phyloP scores from a whole-genome alignment of 495 filamentous ascomycete species.

The Tuber umbilicatum region DNA sequence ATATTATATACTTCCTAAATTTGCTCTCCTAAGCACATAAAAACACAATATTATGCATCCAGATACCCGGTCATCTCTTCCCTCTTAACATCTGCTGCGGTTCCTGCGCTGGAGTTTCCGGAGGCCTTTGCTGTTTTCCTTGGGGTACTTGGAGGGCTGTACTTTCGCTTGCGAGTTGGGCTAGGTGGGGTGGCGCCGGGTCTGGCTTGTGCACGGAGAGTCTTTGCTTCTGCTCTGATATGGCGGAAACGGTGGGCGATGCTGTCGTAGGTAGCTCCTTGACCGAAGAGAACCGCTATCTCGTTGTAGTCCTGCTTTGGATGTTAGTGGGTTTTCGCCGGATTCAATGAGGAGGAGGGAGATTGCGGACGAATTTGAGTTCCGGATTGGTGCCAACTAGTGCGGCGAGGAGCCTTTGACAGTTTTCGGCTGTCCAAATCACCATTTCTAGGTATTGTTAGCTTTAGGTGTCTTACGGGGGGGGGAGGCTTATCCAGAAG shows the following conservation, averaged over 20 bases:
- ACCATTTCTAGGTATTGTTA: neutral
- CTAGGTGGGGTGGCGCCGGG: slow-evolving; percentile 29
- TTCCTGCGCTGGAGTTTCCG: neutral
- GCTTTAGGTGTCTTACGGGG: slow-evolving; percentile 18
- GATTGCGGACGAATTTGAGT: slow-evolving; percentile 30
- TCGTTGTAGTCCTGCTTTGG: slow-evolving; percentile 24
- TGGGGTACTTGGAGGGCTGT: slow-evolving; percentile 18
- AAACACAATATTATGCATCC: neutral
- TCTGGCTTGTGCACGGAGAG: slow-evolving; percentile 18
- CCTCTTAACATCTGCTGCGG: neutral
- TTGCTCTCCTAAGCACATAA: neutral
- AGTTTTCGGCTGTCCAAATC: slow-evolving; percentile 35
- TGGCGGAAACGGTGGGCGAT: slow-evolving; percentile 31
- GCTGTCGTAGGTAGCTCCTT: slow-evolving; percentile 37
- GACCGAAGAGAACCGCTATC: slow-evolving; percentile 37
- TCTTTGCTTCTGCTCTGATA: slow-evolving; percentile 31
- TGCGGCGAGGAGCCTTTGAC: slow-evolving; percentile 36
- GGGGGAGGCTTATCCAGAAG: neutral
- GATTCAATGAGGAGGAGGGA: neutral
- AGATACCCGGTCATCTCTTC: neutral
- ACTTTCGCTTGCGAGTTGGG: slow-evolving; percentile 25
- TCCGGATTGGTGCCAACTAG: slow-evolving; percentile 38
- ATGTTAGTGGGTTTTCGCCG: neutral
- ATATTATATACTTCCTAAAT: neutral
- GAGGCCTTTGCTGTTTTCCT: slow-evolving; percentile 11